Evolutionary conservation across 108 stramenopile species (phyloP).

Genomic region (Skeletonema grethae): DNA sequence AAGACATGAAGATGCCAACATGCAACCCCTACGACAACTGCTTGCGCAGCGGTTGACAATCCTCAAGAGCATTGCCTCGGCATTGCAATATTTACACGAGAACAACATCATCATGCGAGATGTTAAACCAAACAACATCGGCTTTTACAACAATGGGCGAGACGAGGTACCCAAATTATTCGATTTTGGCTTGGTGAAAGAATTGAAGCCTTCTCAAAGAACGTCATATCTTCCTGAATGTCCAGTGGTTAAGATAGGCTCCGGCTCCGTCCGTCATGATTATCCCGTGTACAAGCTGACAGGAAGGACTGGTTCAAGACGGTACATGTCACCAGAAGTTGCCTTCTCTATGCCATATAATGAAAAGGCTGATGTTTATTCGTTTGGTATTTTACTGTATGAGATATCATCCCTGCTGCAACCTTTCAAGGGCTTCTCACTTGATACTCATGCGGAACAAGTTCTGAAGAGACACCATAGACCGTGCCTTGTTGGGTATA

Average conservation of each 20-base stretch:
- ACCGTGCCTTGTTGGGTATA: conserved; percentile 9
- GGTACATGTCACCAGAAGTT: conserved; percentile 79
- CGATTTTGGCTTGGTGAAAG: conserved; percentile 79
- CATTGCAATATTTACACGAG: conserved; percentile 68
- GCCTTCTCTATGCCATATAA: conserved; percentile 43
- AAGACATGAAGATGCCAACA: conserved; percentile 3
- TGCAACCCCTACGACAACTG: not conserved
- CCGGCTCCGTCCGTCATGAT: not conserved
- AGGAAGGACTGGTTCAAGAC: conserved; percentile 62
- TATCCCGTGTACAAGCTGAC: conserved; percentile 63
- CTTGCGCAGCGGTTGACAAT: conserved; percentile 34
- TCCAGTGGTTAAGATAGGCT: too few relatives aligned
- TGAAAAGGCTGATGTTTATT: conserved; percentile 61
- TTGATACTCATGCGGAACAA: conserved; percentile 23
- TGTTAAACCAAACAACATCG: conserved; percentile 71
- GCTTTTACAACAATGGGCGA: conserved; percentile 30
- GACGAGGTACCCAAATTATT: conserved; percentile 48
- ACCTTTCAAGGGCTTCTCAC: conserved; percentile 43
- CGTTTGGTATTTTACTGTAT: conserved; percentile 73
- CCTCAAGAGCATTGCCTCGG: conserved; percentile 55
- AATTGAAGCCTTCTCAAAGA: conserved; percentile 32
- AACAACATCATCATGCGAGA: conserved; percentile 72
- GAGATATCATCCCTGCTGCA: conserved; percentile 55
- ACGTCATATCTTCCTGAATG: not conserved
- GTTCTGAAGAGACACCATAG: conserved; percentile 9